Evolutionary conservation across 805 yeast species (phyloP).

Genomic region (Clavispora vitiphila): DNA sequence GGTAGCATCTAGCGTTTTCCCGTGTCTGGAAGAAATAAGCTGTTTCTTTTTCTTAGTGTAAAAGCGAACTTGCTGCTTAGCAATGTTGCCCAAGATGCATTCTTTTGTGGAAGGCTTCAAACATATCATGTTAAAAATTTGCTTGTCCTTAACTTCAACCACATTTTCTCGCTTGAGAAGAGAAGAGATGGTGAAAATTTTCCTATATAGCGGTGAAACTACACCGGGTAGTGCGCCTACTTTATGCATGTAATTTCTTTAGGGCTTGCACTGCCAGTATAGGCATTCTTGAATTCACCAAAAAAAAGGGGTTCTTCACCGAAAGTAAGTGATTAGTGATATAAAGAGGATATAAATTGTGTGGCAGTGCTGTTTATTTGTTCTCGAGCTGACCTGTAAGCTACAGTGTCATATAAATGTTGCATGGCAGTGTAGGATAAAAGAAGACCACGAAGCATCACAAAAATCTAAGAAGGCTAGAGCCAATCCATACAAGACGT

Average conservation of each 20-base stretch:
- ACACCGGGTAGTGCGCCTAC: neutral
- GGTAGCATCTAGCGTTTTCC: constrained; percentile 13
- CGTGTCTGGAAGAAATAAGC: constrained; percentile 10
- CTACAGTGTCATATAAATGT: too few relatives aligned
- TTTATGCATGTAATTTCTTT: neutral
- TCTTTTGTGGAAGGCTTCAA: neutral
- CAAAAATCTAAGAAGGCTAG: too few relatives aligned
- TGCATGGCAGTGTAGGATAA: too few relatives aligned
- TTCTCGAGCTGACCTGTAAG: too few relatives aligned
- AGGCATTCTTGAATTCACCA: too few relatives aligned
- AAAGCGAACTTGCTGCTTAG: constrained; percentile 3
- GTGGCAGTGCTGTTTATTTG: too few relatives aligned
- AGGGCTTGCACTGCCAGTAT: neutral
- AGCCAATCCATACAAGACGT: too few relatives aligned
- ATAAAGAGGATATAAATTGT: too few relatives aligned
- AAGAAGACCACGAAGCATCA: too few relatives aligned
- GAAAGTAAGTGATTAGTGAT: too few relatives aligned
- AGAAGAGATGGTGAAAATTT: neutral
- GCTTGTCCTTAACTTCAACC: neutral
- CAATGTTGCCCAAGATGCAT: neutral
- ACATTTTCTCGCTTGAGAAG: neutral
- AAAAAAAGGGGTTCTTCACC: too few relatives aligned
- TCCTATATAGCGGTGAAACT: neutral
- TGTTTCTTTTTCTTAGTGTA: constrained; percentile 5
- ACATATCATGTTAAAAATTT: neutral